Evolutionary conservation across 2,329 filamentous ascomycete genomes (phyloP), one percentile per base, ranked within the genome.

Genomic region (Geosmithia flava): DNA sequence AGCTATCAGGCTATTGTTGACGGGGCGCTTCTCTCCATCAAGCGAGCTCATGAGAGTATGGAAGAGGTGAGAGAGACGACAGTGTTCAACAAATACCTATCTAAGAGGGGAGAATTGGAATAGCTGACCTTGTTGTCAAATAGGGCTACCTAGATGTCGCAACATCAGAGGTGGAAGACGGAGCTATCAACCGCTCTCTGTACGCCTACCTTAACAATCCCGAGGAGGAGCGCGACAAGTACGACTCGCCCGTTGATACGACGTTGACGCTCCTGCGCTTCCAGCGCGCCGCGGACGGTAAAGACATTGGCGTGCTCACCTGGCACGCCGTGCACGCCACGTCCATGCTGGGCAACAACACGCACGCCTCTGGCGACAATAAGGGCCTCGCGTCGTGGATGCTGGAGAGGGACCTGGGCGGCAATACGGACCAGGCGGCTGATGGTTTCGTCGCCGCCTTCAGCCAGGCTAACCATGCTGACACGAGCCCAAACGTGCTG

Each of bases 261-360:
- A 78, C 58, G 4, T 69, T 97, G 69, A 91, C 86, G 0, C 67
- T 95, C 41, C 70, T 96, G 27, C 83, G 82, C 51, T 90, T 96
- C 60, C 80, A 81, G 54, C 77, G 86, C 39, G 76, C 78, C 10
- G 83, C 78, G 0, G 87, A 93, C 58, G 74, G 76, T 45, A 89
- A 88, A 65, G 83, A 83, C 49, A 78, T 88, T 42, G 90, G 88
- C 13, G 71, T 94, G 1, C 67, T 97, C 50, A 93, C 87, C 16
- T 97, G 90, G 87, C 95, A 91, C 62, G 80, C 91, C 2, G 86
- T 90, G 0, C 91, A 97, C 62, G 90, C 90, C 44, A 97, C 91
- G 0, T 95, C 88, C 1, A 78, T 96, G 64, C 79, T 90, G 20
- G 85, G 86, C 48, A 96, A 96, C 67, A 95, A 95, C 65, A 96